Base-by-base conservation (phyloP, 75 land plant genomes). In the Larix kaempferi region DNA sequence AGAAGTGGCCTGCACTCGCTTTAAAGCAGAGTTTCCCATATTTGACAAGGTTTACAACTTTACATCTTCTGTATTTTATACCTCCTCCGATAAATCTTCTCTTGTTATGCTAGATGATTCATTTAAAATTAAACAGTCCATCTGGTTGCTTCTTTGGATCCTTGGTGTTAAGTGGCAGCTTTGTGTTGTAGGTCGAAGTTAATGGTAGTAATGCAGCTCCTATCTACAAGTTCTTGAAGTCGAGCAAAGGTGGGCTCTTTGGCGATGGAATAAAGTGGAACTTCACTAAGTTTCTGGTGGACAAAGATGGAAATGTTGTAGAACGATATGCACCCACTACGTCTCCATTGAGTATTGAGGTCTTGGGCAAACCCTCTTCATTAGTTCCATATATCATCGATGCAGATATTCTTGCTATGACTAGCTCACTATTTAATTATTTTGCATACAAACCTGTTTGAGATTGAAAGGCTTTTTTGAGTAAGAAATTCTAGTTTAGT, bases 321-420 rank as follows among this genome's bases (percentile, higher is more conserved):
- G 89, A 86, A 6, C 90, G 96, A n/a, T 95, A 89, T 80, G 90
- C 90, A 21, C 98, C 98, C 1, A 93, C 92, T 11, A 95, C 96
- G 14, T 78, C 88, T 55, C 95, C 95, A 52, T 81, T 83, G 58
- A 89, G 84, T 73, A 80, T 93, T 25, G 95, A 91, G 94, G 94
- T 80, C 21, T 33, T 85, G 74, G 74, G 29, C 41, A 22, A 5
- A 23, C 59, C 58, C 10, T 44, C 58, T 26, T 71, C 16, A 3
- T 29, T 75, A 3, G 2, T 54, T 5, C n/a, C 11, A 49, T 22
- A 17, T 73, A 22, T n/a, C 16, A 3, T 23, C 23, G 1, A 25
- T 39, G 23, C 27, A 6, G 7, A 39, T 29, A 52, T 56, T 3
- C 17, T 49, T 52, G 22, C 19, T 64, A 22, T 15, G 15, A 17